Percentiles rank a stretch among this genome's conserved stretches.
Conservation (phyloP, 129 eudicot species). For the Chrysanthemum lavandulifolium region DNA sequence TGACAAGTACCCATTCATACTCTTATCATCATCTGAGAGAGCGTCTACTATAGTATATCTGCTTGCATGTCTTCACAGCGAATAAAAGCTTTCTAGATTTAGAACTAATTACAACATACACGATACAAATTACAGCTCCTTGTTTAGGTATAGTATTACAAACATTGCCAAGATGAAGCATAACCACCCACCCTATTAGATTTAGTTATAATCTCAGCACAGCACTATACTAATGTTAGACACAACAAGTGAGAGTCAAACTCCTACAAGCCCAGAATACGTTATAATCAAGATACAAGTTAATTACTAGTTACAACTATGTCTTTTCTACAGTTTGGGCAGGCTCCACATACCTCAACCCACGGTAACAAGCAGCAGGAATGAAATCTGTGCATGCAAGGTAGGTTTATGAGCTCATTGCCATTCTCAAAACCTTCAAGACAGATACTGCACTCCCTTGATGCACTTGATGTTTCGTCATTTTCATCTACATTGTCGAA, state of each 20-base stretch:
- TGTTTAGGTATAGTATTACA: neutral
- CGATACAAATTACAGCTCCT: neutral
- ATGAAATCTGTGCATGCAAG: slow-evolving; percentile 77
- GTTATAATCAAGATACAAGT: slow-evolving; percentile 20
- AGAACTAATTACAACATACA: neutral
- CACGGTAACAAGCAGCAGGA: slow-evolving; percentile 78
- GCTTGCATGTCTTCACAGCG: neutral
- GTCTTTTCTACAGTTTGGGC: slow-evolving; percentile 80
- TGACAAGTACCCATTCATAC: too few relatives aligned
- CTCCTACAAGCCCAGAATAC: slow-evolving; percentile 5
- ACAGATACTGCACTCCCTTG: slow-evolving; percentile 81
- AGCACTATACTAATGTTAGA: slow-evolving; percentile 3
- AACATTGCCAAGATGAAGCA: neutral
- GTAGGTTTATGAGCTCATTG: slow-evolving; percentile 50
- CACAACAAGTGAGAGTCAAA: neutral
- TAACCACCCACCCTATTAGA: neutral
- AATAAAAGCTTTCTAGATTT: neutral
- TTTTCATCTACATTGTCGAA: slow-evolving; percentile 26
- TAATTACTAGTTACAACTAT: slow-evolving; percentile 27
- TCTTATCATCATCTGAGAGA: neutral
- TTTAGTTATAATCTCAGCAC: neutral
- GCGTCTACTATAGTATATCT: neutral
- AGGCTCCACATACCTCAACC: slow-evolving; percentile 75
- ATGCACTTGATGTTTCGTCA: slow-evolving; percentile 30
- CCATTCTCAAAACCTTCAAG: slow-evolving; percentile 71